Base-by-base conservation (phyloP, 2,329 filamentous ascomycete genomes). In the Rosellinia necatrix region DNA sequence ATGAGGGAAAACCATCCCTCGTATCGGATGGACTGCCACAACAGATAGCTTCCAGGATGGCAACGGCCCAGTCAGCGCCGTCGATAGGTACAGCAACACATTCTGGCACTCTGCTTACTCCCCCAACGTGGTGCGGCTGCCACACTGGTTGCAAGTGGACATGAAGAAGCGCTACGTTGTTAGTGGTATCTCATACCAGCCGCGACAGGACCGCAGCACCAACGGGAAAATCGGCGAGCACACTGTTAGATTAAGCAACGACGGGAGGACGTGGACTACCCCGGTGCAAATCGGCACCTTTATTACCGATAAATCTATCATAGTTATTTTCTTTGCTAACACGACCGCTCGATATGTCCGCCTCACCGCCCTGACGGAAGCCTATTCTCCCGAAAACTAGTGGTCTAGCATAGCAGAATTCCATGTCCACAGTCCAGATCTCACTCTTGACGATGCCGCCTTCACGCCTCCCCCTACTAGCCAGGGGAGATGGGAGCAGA, bases 401-500 rank as follows among this genome's bases (percentile, higher is more conserved):
- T 72, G 67, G 68, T 68, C 70, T 6, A 72, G 69, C 60, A 63
- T 71, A 15, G 64, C 70, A 4, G 70, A 73, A 40, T 56, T 75
- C 19, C 67, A 70, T 24, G 52, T 72, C 19, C 71, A 68, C 43
- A 65, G 64, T 35, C 61, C 66, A 30, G 37, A 66, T 32, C 57
- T 53, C 38, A 60, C 48, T 22, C 59, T 59, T 29, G 34, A 49
- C 46, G 50, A 55, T 37, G 48, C 42, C 41, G 48, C 43, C 10
- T 66, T 58, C 25, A 53, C 52, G 46, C 58, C 64, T 2, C 58
- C 59, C n/a, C 63, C 65, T 27, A 50, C 49, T 0, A 59, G 62
- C 24, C 53, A 58, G 6, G 72, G 72, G 6, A 62, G 62, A 46
- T 75, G 72, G 73, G 68, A 70, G 2, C 61, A 63, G 4, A 74